These are phyloP conservation scores for Lodderomyces margitis DNA, from an alignment of 1,139 yeast genomes.

Conservation along the genomic window DNA sequence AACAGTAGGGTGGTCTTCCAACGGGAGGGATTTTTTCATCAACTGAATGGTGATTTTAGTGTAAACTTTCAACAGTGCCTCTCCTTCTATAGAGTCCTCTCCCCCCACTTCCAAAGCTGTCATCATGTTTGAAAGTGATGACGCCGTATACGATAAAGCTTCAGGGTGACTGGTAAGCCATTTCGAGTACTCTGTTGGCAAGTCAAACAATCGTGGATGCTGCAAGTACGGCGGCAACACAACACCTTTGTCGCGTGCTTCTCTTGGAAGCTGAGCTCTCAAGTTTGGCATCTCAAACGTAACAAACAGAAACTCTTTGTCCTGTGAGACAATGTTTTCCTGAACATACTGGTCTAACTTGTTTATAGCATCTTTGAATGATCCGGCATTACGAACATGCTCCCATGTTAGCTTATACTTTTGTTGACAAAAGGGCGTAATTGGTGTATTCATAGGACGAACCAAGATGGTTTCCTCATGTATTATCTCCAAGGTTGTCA, in stretches of 20 bases:
- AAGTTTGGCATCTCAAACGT: slow-evolving; percentile 67
- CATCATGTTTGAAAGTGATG: slow-evolving; percentile 51
- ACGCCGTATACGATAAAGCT: slow-evolving; percentile 48
- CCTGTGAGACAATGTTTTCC: slow-evolving; percentile 38
- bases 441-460: slow-evolving; percentile 66
- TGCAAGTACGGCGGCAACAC: slow-evolving; percentile 72
- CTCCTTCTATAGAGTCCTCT: background rate
- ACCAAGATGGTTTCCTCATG: slow-evolving; percentile 47
- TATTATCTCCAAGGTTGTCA: slow-evolving; percentile 33
- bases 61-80: slow-evolving; percentile 19
- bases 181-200: slow-evolving; percentile 67
- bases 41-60: slow-evolving; percentile 50
- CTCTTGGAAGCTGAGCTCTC: slow-evolving; percentile 75
- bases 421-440: slow-evolving; percentile 59
- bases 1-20: slow-evolving; percentile 53
- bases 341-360: slow-evolving; percentile 52
- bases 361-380: slow-evolving; percentile 60
- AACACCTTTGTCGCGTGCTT: slow-evolving; percentile 74
- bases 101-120: slow-evolving; percentile 57
- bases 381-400: slow-evolving; percentile 50
- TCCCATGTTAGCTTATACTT: slow-evolving; percentile 62
- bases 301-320: slow-evolving; percentile 63
- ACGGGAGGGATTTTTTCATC: slow-evolving; percentile 52
- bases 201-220: slow-evolving; percentile 74
- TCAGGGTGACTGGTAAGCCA: slow-evolving; percentile 65